Base-by-base conservation (phyloP, 305 asterid genomes). In the Fraxinus sp. region DNA sequence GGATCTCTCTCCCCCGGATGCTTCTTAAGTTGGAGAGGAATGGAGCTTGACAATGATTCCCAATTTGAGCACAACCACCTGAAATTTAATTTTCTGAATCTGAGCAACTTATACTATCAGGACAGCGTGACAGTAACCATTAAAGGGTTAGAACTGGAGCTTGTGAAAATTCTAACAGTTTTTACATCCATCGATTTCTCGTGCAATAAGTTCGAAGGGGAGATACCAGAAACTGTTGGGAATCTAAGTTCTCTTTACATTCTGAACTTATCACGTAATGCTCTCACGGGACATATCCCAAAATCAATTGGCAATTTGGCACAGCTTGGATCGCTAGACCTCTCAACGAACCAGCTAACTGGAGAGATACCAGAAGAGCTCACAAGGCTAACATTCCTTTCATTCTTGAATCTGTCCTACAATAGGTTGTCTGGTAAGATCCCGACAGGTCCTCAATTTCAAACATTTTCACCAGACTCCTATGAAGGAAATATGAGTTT, bases 211-310 rank as follows among this genome's bases (percentile, higher is more conserved):
- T 90, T 90, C n/a, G 57, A 41, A 4, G 93, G 93, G 5, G 18
- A 39, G 35, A 87, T 89, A 5, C 90, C 91, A 62, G 11, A 70
- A 18, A 78, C 11, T 32, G 41, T 72, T 20, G 71, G 71, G 30
- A 0, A 59, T 20, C 71, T 59, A 8, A 59, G 30, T 59, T 59
- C 71, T 0, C 88, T 92, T 36, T 77, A 86, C 75, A 66, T 81
- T 30, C 91, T 91, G 78, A 89, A 90, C 83, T 74, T 91, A 44
- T 90, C 92, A 22, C 86, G 66, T 64, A 91, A 89, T 81, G 80
- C 86, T 52, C 84, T 91, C 78, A 78, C 74, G 0, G 92, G 93
- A 0, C 82, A 33, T 7, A 89, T 91, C 52, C 90, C 94, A 7
- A 8, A 74, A 36, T 78, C 95, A 0, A 32, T 90, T 3, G 92